Conservation (phyloP, 2,329 filamentous ascomycete genomes). For the Penicillium sp. region DNA sequence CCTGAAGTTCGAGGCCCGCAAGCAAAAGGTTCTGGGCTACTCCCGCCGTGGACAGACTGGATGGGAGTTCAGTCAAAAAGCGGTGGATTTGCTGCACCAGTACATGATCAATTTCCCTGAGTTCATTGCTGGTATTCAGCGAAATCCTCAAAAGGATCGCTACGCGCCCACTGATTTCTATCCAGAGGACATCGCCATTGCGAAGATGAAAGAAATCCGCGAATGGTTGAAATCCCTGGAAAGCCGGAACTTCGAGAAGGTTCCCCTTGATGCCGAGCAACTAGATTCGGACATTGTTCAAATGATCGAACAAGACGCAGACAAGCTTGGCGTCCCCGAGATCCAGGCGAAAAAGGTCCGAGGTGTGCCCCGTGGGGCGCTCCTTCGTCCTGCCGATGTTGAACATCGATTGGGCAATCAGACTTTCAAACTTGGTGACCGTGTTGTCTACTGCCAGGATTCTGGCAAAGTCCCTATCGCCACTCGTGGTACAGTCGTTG, state of each 20-base stretch:
- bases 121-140: conserved; percentile 83
- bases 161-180: conserved; percentile 84
- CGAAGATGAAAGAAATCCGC: conserved; percentile 86
- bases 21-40: conserved; percentile 92
- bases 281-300: conserved; percentile 86
- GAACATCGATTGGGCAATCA: conserved; percentile 87
- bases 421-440: conserved; percentile 75
- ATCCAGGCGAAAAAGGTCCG: conserved; percentile 64
- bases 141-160: conserved; percentile 77
- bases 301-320: conserved; percentile 69
- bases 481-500: conserved; percentile 86
- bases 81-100: conserved; percentile 70
- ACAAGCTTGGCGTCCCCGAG: conserved; percentile 52
- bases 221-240: conserved; percentile 89
- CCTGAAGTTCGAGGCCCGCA: conserved; percentile 92
- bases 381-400: conserved; percentile 92
- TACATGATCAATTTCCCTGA: conserved; percentile 95
- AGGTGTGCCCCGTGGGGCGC: conserved; percentile 75
- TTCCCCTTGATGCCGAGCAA: conserved; percentile 94
- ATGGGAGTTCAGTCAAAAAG: conserved; percentile 91
- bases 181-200: conserved; percentile 62
- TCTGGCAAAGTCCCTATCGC: conserved; percentile 93
- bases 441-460: conserved; percentile 86
- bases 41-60: conserved; percentile 78
- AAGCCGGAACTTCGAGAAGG: conserved; percentile 84